These are phyloP conservation scores for Biscutella laevigata DNA, from an alignment of 441 rosid genomes.

Conservation along the genomic window DNA sequence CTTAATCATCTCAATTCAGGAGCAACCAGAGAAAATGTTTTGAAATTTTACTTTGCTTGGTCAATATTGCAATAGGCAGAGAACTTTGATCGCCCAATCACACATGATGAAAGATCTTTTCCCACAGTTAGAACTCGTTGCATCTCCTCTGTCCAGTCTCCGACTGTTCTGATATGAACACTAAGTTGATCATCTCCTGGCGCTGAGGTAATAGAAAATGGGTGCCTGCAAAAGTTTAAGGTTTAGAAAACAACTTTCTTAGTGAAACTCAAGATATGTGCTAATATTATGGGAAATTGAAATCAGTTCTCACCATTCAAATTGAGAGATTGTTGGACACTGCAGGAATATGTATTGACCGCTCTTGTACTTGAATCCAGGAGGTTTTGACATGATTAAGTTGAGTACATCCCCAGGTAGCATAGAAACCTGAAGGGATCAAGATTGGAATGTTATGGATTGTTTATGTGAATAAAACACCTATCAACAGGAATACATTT, in stretches of 20 bases:
- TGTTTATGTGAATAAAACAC: background rate
- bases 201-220: conserved; percentile 96
- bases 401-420: conserved; percentile 87
- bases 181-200: conserved; percentile 86
- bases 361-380: conserved; percentile 38
- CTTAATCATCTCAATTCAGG: no score
- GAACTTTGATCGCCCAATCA: conserved; percentile 55
- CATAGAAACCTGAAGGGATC: conserved; percentile 57
- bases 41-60: conserved; percentile 38
- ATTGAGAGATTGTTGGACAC: conserved; percentile 41
- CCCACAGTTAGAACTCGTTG: conserved; percentile 66
- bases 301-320: conserved; percentile 35
- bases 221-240: conserved; percentile 59
- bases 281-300: background rate
- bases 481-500: background rate
- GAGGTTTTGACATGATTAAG: conserved; percentile 74
- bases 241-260: background rate
- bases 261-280: conserved; percentile 5
- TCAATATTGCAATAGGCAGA: conserved; percentile 33
- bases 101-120: conserved; percentile 35
- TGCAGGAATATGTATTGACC: conserved; percentile 49
- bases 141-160: conserved; percentile 99
- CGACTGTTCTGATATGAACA: conserved; percentile 80
- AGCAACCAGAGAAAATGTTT: conserved; percentile 6
- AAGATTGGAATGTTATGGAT: conserved; percentile 8